A percentile compares a stretch with the other conserved stretches of the same genome.
Evolutionary conservation across 2,329 filamentous ascomycete genomes (phyloP).

Genomic region (Hypoxylon sp.): DNA sequence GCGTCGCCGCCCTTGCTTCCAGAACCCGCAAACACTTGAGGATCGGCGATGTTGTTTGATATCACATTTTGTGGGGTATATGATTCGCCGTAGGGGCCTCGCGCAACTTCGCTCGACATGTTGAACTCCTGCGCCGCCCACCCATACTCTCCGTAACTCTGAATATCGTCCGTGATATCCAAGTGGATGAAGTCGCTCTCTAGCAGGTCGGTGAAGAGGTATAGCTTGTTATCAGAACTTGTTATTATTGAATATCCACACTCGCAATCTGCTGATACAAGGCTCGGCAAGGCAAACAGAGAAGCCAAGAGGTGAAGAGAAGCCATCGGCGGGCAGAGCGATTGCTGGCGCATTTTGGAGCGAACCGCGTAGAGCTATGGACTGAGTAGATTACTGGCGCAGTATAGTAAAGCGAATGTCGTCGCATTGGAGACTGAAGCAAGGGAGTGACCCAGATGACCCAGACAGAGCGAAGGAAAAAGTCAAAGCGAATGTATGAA

Average conservation of each 20-base stretch:
- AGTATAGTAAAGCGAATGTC: constrained; percentile 10
- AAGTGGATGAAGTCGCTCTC: constrained; percentile 79
- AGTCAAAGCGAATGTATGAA: constrained; percentile 19
- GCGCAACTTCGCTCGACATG: constrained; percentile 67
- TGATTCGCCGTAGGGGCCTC: constrained; percentile 75
- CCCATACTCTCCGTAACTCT: constrained; percentile 42
- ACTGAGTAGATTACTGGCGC: background rate
- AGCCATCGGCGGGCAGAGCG: constrained; percentile 21
- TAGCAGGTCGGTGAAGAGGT: constrained; percentile 75
- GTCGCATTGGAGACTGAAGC: constrained; percentile 17
- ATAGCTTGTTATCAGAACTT: constrained; percentile 55
- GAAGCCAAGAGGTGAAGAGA: constrained; percentile 36
- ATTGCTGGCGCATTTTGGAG: constrained; percentile 7
- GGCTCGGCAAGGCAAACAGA: constrained; percentile 38
- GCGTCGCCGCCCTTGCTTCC: constrained; percentile 60
- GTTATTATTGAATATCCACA: constrained; percentile 76
- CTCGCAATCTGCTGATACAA: constrained; percentile 68
- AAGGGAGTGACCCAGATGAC: constrained; percentile 10
- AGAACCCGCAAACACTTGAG: constrained; percentile 59
- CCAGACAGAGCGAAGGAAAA: background rate
- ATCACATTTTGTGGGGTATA: constrained; percentile 70
- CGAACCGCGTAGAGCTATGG: background rate
- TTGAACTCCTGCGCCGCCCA: constrained; percentile 79
- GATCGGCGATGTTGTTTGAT: constrained; percentile 62
- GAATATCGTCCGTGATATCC: constrained; percentile 62